A percentile compares a stretch with the other conserved stretches of the same genome.
Evolutionary conservation across 2,329 filamentous ascomycete species (phyloP).

Genomic region (Paecilomyces variotii): DNA sequence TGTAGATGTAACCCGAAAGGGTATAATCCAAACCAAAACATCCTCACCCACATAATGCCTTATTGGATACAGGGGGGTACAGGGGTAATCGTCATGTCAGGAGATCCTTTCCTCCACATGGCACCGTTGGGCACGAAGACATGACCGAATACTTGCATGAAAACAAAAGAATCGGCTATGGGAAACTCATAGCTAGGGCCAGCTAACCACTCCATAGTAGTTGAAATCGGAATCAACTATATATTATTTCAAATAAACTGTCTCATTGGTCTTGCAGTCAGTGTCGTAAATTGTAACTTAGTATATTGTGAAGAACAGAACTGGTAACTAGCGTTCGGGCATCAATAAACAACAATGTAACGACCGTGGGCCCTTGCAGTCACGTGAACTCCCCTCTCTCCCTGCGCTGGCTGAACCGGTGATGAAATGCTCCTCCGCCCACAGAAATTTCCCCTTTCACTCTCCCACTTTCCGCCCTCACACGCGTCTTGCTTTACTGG

Average conservation of each 20-base stretch:
- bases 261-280: neutral
- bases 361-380: neutral
- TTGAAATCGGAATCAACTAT: neutral
- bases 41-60: neutral
- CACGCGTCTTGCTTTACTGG: neutral
- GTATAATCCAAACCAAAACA: neutral
- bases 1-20: conserved; percentile 50
- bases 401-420: neutral
- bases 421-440: conserved; percentile 8
- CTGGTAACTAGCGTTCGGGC: neutral
- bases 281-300: neutral
- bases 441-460: conserved; percentile 19
- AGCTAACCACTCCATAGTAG: neutral
- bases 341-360: neutral
- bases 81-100: neutral
- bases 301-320: neutral
- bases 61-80: neutral
- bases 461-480: conserved; percentile 3
- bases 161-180: neutral
- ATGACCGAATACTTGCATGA: neutral
- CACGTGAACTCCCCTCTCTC: neutral
- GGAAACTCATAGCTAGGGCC: neutral
- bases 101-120: neutral
- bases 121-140: neutral
- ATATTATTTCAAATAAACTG: neutral